Evolutionary conservation across 148 eudicot genomes (phyloP).

Genomic region (Drosera capensis): DNA sequence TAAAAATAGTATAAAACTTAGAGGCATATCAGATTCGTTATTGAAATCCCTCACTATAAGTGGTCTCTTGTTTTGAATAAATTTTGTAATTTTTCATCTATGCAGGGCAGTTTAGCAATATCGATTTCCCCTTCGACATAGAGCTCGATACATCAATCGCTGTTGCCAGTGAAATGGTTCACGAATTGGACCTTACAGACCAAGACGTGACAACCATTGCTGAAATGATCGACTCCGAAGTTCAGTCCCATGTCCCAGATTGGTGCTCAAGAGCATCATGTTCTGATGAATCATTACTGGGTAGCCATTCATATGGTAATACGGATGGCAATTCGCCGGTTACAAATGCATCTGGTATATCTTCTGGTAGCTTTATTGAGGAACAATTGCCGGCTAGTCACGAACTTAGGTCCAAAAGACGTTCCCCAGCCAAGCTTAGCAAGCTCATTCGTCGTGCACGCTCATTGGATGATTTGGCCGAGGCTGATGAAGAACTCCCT

Average conservation of each 20-base stretch:
- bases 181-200: constrained; percentile 74
- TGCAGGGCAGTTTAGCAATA: constrained; percentile 76
- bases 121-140: constrained; percentile 86
- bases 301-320: constrained; percentile 12
- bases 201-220: constrained; percentile 75
- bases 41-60: neutral
- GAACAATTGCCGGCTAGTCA: constrained; percentile 77
- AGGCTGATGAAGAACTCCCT: constrained; percentile 14
- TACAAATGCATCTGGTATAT: constrained; percentile 15
- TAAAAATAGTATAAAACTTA: too few relatives aligned
- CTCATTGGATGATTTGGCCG: constrained; percentile 11
- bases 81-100: neutral
- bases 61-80: neutral
- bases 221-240: constrained; percentile 78
- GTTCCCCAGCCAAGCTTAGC: constrained; percentile 28
- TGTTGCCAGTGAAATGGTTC: constrained; percentile 97
- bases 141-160: constrained; percentile 81
- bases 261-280: constrained; percentile 55
- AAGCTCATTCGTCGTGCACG: constrained; percentile 21
- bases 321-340: constrained; percentile 21
- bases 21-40: neutral
- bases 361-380: constrained; percentile 23
- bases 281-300: constrained; percentile 20
- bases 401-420: constrained; percentile 48
- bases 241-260: constrained; percentile 51